Base-by-base conservation (phyloP, 768 basidiomycete genomes). In the Tulasnella sp. region DNA sequence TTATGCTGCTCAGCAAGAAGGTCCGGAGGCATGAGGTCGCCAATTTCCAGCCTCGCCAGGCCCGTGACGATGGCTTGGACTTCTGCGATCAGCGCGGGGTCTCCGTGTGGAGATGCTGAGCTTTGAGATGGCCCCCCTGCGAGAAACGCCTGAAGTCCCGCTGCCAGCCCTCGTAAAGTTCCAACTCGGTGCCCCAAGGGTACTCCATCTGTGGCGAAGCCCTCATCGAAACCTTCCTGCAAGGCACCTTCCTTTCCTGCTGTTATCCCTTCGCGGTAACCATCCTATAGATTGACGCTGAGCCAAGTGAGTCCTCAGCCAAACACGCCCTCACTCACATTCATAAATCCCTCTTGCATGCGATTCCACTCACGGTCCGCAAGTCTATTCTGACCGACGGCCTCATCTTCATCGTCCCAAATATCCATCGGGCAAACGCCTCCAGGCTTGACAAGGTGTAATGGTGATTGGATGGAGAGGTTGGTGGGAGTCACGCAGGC, bases 211-310 rank as follows among this genome's bases (percentile, higher is more conserved):
- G 81, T 79, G 0, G 88, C 88, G 77, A 93, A 98, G 1, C 92
- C 94, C 3, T 84, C 81, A 79, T 99, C 93, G 77, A 99, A 98
- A 0, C 96, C 96, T 75, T 88, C 83, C 77, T 99, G 96, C 1
- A 98, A 83, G 2, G 88, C 89, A 0, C 86, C 83, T 78, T 95
- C 90, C 79, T 98, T 98, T 3, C 96, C 96, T 4, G 90, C 88
- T 0, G 89, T 91, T 76, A 98, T 96, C 6, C 96, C 96, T 81
- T 98, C 95, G n/a, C 96, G 88, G 77, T 98, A 98, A 1, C 96
- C 96, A 19, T 88, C 88, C 96, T 97, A 12, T 52, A 16, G 2
- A 19, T 16, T 47, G 37, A 19, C 29, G 3, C n/a, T 9, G 37
- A 72, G 65, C 11, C 63, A 19, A 19, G 47, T 59, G n/a, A 35